Percentiles rank a stretch among this genome's conserved stretches.
Conservation (phyloP, 140 eudicot species). For the Senecio squalidus region DNA sequence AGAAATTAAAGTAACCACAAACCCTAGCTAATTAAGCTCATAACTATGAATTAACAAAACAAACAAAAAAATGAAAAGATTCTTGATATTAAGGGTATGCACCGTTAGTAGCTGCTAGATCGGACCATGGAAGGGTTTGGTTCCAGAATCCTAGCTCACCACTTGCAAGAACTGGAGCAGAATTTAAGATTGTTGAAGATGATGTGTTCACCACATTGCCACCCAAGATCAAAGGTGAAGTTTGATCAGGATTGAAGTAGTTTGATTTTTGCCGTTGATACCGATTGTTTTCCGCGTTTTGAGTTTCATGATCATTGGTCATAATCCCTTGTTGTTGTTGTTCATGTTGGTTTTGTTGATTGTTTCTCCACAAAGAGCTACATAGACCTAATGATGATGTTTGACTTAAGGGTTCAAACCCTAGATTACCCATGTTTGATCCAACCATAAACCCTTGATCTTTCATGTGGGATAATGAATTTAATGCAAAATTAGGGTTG, state of each 20-base stretch:
- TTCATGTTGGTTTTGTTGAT: slow-evolving; percentile 22
- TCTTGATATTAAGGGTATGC: slow-evolving; percentile 51
- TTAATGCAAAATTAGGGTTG: slow-evolving; percentile 13
- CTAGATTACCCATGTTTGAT: slow-evolving; percentile 37
- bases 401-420: slow-evolving; percentile 34
- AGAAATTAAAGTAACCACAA: slow-evolving; percentile 18
- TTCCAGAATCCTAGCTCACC: slow-evolving; percentile 62
- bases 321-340: slow-evolving; percentile 26
- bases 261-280: slow-evolving; percentile 49
- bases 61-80: slow-evolving; percentile 3
- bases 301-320: slow-evolving; percentile 33
- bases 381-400: slow-evolving; percentile 31
- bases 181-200: slow-evolving; percentile 47
- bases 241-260: slow-evolving; percentile 29
- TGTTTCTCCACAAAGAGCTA: slow-evolving; percentile 43
- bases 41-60: slow-evolving; percentile 27
- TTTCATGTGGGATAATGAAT: slow-evolving; percentile 29
- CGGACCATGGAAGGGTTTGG: slow-evolving; percentile 54
- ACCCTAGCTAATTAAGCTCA: slow-evolving; percentile 32
- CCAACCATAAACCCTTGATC: slow-evolving; percentile 45
- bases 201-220: slow-evolving; percentile 30
- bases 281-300: slow-evolving; percentile 33
- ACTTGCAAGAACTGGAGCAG: slow-evolving; percentile 59
- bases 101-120: slow-evolving; percentile 52
- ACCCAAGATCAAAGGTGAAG: slow-evolving; percentile 44